Base-by-base conservation (phyloP, 805 yeast species). In the Ogataea minuta region DNA sequence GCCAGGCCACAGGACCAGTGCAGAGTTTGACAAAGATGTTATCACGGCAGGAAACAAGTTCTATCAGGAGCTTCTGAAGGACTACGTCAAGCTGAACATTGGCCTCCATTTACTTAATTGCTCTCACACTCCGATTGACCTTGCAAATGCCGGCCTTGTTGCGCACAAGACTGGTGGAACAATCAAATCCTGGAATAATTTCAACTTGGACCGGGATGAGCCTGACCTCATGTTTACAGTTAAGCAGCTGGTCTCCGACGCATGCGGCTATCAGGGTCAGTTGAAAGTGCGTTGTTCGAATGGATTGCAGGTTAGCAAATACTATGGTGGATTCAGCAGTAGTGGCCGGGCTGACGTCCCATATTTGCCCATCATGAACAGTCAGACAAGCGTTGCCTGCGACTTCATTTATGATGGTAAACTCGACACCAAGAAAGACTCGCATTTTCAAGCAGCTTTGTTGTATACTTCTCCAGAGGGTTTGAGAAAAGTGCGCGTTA, bases 391-490 rank as follows among this genome's bases (percentile, higher is more conserved):
- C 4, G 60, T 87, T 33, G 82, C 86, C 8, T 81, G 86, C 2
- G 71, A 87, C 36, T 77, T 91, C 52, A 72, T 72, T 32, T 84
- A 86, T 54, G 96, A 89, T 55, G 88, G 88, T 3, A 78, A 77
- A 44, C 67, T 88, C 23, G 76, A 80, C 42, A 69, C 84, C 2
- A 77, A 77, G 44, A 70, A 74, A 26, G 96, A 89, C 59, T 84
- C 87, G 15, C 93, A 88, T 59, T 87, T 91, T 68, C 99, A 93
- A 63, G 84, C 86, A 2, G 97, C 98, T 0, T 50, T 93, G 19
- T 66, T 93, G 39, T 91, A 89, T 59, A 90, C 97, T 0, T 84
- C 88, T 32, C 56, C 71, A 2, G 71, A 71, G 33, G 99, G 99
- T 15, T 63, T 71, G 7, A 70, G 97, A 49, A 82, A 86, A 52